phyloP scores from a whole-genome alignment of 2,329 filamentous ascomycete species.

The Magnaporthales sp. region DNA sequence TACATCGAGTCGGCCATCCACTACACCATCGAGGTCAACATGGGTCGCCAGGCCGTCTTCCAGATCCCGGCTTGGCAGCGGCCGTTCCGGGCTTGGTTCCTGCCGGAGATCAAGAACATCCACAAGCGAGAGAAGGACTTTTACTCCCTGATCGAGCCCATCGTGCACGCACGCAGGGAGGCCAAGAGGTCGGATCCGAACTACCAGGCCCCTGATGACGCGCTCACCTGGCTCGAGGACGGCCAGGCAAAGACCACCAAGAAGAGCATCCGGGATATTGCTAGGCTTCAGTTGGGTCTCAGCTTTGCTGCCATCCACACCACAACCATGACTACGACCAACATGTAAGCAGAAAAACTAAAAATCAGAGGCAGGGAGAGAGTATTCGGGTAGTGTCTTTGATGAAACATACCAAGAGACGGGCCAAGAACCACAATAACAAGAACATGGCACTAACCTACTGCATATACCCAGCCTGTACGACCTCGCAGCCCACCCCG shows the following conservation, averaged over 20 bases:
- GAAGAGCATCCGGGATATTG: conserved; percentile 24
- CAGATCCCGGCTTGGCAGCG: conserved; percentile 22
- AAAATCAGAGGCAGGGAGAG: not conserved
- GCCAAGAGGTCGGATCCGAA: conserved; percentile 11
- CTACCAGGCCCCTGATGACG: conserved; percentile 31
- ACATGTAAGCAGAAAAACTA: conserved; percentile 21
- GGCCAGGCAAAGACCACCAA: conserved; percentile 23
- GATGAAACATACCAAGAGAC: no score
- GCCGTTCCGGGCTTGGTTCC: conserved; percentile 19
- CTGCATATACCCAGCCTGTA: no score
- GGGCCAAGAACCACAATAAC: no score
- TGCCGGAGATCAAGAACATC: conserved; percentile 26
- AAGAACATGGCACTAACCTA: no score
- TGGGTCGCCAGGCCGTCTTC: conserved; percentile 21
- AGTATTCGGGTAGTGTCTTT: no score
- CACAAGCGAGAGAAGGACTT: conserved; percentile 21
- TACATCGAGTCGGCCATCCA: conserved; percentile 38
- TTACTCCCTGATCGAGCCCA: conserved; percentile 24
- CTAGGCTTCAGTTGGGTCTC: conserved; percentile 31
- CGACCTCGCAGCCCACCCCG: conserved; percentile 39
- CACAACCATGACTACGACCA: conserved; percentile 35
- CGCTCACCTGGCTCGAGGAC: conserved; percentile 38
- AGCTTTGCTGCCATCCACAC: conserved; percentile 44
- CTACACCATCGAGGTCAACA: conserved; percentile 32
- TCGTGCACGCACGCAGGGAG: conserved; percentile 22